phyloP scores from a whole-genome alignment of 129 eudicot species.

The Centrapalus pauciflorus region DNA sequence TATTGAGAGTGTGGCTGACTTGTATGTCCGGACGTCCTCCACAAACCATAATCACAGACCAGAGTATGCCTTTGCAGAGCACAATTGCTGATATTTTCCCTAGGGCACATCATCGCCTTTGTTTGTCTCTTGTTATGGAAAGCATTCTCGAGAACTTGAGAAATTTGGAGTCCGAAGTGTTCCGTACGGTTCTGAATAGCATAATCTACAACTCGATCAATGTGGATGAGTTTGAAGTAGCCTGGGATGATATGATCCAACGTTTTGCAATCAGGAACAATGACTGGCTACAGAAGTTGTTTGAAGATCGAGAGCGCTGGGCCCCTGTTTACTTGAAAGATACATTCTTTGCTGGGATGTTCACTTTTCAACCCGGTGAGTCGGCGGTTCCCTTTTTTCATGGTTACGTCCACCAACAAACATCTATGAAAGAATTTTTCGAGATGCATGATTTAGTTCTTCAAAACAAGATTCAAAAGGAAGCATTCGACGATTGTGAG shows the following conservation, averaged over 20 bases:
- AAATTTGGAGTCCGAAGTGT: conserved; percentile 45
- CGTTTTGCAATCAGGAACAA: conserved; percentile 42
- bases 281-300: conserved; percentile 41
- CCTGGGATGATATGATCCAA: conserved; percentile 75
- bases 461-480: conserved; percentile 53
- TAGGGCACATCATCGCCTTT: conserved; percentile 61
- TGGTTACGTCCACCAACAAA: conserved; percentile 57
- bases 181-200: conserved; percentile 39
- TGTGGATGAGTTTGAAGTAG: conserved; percentile 72
- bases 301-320: conserved; percentile 83
- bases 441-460: conserved; percentile 43
- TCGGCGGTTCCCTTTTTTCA: conserved; percentile 38
- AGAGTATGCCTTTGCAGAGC: conserved; percentile 40
- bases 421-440: conserved; percentile 59
- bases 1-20: conserved; percentile 76
- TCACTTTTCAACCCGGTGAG: conserved; percentile 40
- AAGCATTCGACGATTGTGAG: conserved; percentile 66
- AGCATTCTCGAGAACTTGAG: conserved; percentile 47
- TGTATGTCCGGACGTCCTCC: conserved; percentile 89
- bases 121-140: conserved; percentile 51
- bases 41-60: conserved; percentile 65
- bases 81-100: conserved; percentile 74
- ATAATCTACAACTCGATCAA: conserved; percentile 46
- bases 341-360: conserved; percentile 58
- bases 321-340: conserved; percentile 73